A percentile compares a stretch with the other conserved stretches of the same genome.
Evolutionary conservation across 202 grass and related monocot genomes (phyloP).

Genomic region (Alloteropsis angusta): DNA sequence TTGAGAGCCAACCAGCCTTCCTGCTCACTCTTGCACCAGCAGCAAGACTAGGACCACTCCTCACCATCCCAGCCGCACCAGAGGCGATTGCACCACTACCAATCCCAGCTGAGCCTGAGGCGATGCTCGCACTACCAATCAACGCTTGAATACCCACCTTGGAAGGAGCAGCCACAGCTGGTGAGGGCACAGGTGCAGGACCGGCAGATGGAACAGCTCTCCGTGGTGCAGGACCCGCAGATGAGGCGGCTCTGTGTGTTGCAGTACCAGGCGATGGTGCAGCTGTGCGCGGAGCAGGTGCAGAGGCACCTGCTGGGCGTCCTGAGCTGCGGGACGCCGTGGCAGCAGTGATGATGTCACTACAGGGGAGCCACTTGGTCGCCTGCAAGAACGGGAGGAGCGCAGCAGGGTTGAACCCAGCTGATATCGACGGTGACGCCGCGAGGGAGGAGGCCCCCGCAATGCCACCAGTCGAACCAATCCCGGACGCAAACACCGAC

Average conservation of each 20-base stretch:
- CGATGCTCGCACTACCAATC: conserved; percentile 7
- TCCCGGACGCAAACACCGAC: conserved; percentile 36
- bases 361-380: conserved; percentile 85
- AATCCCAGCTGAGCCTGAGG: conserved; percentile 23
- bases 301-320: conserved; percentile 2
- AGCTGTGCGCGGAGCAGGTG: background rate
- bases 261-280: background rate
- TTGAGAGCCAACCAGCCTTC: conserved; percentile 65
- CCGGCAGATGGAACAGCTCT: background rate
- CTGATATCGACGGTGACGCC: conserved; percentile 52
- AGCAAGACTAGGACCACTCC: conserved; percentile 3
- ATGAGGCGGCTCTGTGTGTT: too few species aligned
- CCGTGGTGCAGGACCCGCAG: background rate
- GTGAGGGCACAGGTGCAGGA: conserved; percentile 24
- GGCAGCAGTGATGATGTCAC: conserved; percentile 35
- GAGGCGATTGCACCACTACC: conserved; percentile 14
- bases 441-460: conserved; percentile 29
- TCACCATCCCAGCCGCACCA: conserved; percentile 20
- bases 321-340: conserved; percentile 15
- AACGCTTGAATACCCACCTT: conserved; percentile 30
- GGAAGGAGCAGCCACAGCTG: conserved; percentile 33
- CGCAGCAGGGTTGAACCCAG: conserved; percentile 53
- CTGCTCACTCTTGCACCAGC: conserved; percentile 6
- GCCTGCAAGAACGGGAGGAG: conserved; percentile 75
- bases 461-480: conserved; percentile 26